A percentile compares a stretch with the other conserved stretches of the same genome.
Evolutionary conservation across 352 stramenopile species (phyloP).

Genomic region (Globisporangium carolinianum): DNA sequence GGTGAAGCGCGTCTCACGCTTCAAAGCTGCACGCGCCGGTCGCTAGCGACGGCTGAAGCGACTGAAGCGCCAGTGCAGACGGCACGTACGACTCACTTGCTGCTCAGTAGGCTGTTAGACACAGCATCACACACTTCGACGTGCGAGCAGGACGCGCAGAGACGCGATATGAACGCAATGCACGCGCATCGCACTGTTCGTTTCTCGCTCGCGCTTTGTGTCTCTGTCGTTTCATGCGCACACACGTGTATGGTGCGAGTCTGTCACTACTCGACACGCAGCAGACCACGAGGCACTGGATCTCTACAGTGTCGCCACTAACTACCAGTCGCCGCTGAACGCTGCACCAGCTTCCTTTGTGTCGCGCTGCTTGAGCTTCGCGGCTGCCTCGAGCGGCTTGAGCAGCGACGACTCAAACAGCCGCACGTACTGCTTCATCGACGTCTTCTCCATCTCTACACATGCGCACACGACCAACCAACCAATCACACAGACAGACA

Average conservation of each 20-base stretch:
- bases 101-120: no score
- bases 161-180: no score
- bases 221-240: neutral
- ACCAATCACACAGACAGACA: neutral
- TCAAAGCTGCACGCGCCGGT: constrained; percentile 47
- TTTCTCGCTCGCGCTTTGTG: neutral
- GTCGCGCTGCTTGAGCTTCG: constrained; percentile 72
- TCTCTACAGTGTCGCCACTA: neutral
- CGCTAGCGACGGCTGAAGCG: neutral
- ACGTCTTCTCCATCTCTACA: constrained; percentile 35
- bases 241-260: no score
- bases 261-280: no score
- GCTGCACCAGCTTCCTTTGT: constrained; percentile 59
- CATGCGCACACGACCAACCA: constrained; percentile 1
- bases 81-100: no score
- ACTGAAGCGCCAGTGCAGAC: no score
- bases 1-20: constrained; percentile 79
- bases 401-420: constrained; percentile 71
- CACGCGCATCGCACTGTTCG: neutral
- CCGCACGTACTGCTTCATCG: constrained; percentile 66
- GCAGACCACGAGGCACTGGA: no score
- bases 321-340: constrained; percentile 77
- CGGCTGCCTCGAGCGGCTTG: constrained; percentile 49
- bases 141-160: no score
- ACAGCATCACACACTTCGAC: no score